phyloP scores from a whole-genome alignment of 2,329 filamentous ascomycete species.

The Moelleriella libera region DNA sequence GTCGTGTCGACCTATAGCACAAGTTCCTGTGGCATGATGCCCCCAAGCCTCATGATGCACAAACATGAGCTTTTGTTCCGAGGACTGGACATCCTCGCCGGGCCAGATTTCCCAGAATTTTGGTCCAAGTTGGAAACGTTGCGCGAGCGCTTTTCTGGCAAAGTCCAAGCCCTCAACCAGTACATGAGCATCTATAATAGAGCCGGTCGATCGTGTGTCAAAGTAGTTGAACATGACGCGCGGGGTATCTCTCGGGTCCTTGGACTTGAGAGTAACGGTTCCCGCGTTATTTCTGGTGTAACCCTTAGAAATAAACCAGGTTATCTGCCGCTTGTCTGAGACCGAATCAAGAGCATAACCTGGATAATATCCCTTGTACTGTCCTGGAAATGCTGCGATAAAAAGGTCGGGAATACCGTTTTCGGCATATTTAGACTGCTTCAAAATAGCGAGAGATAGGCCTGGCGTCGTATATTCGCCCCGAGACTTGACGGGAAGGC shows the following conservation, averaged over 20 bases:
- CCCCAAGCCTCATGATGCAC: slow-evolving; percentile 36
- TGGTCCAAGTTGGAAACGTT: slow-evolving; percentile 39
- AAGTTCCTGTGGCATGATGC: slow-evolving; percentile 42
- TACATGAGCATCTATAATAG: slow-evolving; percentile 27
- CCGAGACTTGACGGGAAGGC: background rate
- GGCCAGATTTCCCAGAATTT: slow-evolving; percentile 16
- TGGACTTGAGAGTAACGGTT: slow-evolving; percentile 43
- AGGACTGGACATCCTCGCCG: slow-evolving; percentile 5
- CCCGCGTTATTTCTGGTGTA: slow-evolving; percentile 19
- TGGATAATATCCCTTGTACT: background rate
- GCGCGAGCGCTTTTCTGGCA: slow-evolving; percentile 34
- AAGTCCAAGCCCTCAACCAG: slow-evolving; percentile 12
- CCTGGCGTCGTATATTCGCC: background rate
- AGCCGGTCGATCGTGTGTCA: slow-evolving; percentile 18
- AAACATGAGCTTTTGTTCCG: slow-evolving; percentile 17
- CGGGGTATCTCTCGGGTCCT: slow-evolving; percentile 49
- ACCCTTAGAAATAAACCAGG: background rate
- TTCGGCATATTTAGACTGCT: background rate
- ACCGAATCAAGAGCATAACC: background rate
- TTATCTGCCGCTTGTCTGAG: background rate
- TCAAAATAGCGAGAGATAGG: background rate
- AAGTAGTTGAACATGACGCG: slow-evolving; percentile 50
- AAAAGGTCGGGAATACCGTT: background rate
- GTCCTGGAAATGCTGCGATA: background rate
- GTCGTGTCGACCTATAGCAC: slow-evolving; percentile 35